Percentiles rank a stretch among this genome's conserved stretches.
Evolutionary conservation across 495 filamentous ascomycete species (phyloP).

Genomic region (Penicillium arizonense): DNA sequence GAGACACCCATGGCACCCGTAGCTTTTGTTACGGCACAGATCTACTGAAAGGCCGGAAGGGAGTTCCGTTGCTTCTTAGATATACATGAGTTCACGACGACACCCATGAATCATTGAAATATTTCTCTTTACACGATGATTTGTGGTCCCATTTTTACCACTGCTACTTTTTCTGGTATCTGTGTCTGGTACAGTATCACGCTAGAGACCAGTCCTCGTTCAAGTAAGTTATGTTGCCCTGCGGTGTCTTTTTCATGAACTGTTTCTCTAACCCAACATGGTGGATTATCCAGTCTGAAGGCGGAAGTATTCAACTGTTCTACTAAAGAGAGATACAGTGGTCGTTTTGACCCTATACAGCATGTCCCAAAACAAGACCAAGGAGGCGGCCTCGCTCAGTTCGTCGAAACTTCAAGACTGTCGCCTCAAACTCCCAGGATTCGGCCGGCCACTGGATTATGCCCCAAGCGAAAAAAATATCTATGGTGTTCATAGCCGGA

Average conservation of each 20-base stretch:
- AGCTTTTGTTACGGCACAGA: slow-evolving; percentile 1
- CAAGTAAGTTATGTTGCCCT: neutral
- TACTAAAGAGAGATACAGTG: neutral
- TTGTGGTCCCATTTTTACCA: neutral
- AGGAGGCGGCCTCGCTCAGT: slow-evolving; percentile 2
- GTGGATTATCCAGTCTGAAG: neutral
- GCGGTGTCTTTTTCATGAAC: neutral
- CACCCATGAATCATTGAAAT: slow-evolving; percentile 20
- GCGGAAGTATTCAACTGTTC: neutral
- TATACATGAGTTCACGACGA: slow-evolving; percentile 9
- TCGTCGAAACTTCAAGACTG: slow-evolving; percentile 7
- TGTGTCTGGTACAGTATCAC: neutral
- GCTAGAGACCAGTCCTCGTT: neutral
- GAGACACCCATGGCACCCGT: neutral
- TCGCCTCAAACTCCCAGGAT: slow-evolving; percentile 37
- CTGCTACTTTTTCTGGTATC: neutral
- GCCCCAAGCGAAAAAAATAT: slow-evolving; percentile 28
- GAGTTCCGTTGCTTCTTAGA: slow-evolving; percentile 12
- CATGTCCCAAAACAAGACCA: slow-evolving; percentile 24
- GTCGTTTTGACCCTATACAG: neutral
- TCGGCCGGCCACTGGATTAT: slow-evolving; percentile 38
- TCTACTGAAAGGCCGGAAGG: slow-evolving; percentile 9
- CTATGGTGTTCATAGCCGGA: slow-evolving; percentile 25
- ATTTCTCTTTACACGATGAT: neutral
- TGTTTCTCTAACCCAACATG: neutral